Conservation (phyloP, 306 rosid species). For the Alnus glutinosa region DNA sequence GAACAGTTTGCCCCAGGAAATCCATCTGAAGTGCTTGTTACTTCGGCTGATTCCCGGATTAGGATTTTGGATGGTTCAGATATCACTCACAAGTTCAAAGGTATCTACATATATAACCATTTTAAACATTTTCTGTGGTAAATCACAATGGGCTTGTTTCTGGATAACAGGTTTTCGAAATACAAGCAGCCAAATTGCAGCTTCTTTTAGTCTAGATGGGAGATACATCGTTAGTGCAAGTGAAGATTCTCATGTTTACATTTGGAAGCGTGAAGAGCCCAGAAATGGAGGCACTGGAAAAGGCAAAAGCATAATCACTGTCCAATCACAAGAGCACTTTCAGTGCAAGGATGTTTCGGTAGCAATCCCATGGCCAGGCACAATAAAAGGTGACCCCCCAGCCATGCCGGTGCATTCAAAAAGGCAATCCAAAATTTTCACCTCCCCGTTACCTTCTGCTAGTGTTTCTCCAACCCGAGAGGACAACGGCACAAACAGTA, state of each 20-base stretch:
- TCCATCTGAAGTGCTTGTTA: constrained; percentile 65
- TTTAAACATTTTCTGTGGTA: neutral
- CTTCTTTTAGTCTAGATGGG: constrained; percentile 64
- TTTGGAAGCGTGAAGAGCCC: constrained; percentile 73
- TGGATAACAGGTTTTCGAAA: constrained; percentile 64
- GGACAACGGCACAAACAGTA: constrained; percentile 29
- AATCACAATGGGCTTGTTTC: neutral
- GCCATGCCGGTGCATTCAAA: constrained; percentile 34
- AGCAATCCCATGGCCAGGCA: constrained; percentile 77
- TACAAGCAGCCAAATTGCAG: constrained; percentile 77
- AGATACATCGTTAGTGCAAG: constrained; percentile 72
- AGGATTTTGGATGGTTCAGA: constrained; percentile 65
- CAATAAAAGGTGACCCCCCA: constrained; percentile 64
- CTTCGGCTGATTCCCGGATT: constrained; percentile 82
- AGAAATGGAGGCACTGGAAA: constrained; percentile 37
- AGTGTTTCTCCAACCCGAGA: constrained; percentile 35
- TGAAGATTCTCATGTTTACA: constrained; percentile 80
- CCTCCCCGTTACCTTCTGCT: constrained; percentile 19
- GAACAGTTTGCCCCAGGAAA: constrained; percentile 63
- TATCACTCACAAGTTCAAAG: constrained; percentile 67
- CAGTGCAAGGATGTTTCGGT: constrained; percentile 81
- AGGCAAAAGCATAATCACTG: constrained; percentile 19
- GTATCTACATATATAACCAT: constrained; percentile 30
- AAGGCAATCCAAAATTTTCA: constrained; percentile 43
- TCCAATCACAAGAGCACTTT: constrained; percentile 58